phyloP scores from a whole-genome alignment of 2,329 filamentous ascomycete species.

The Penicillium sp. region DNA sequence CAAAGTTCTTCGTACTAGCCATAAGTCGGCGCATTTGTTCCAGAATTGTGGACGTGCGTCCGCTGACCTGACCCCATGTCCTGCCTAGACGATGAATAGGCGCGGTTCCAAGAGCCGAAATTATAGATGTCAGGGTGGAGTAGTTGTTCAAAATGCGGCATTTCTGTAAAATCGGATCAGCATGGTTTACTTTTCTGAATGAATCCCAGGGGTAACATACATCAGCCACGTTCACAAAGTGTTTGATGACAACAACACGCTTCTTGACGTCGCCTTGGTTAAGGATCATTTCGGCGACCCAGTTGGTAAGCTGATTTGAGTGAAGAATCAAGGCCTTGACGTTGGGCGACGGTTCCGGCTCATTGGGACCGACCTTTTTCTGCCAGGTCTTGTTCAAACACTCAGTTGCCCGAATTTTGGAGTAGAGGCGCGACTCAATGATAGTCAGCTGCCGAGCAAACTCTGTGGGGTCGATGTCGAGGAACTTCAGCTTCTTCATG shows the following conservation, averaged over 20 bases:
- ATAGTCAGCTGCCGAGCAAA: constrained; percentile 98
- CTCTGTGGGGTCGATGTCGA: constrained; percentile 93
- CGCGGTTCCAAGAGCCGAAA: constrained; percentile 89
- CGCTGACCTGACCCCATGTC: constrained; percentile 91
- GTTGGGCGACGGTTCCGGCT: constrained; percentile 79
- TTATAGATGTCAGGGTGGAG: constrained; percentile 95
- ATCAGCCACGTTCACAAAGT: constrained; percentile 94
- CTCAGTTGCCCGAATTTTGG: constrained; percentile 92
- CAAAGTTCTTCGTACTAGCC: constrained; percentile 97
- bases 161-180: constrained; percentile 60
- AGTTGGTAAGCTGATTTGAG: constrained; percentile 98
- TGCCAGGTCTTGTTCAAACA: constrained; percentile 99
- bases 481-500: constrained; percentile 98
- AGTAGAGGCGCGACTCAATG: constrained; percentile 90
- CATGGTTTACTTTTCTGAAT: background rate
- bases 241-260: constrained; percentile 94
- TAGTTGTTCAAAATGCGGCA: constrained; percentile 93
- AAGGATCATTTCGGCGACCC: constrained; percentile 98
- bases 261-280: constrained; percentile 94
- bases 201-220: constrained; percentile 49
- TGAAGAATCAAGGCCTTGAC: constrained; percentile 96
- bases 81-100: constrained; percentile 90
- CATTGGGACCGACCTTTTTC: constrained; percentile 77
- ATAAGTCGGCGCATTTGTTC: constrained; percentile 93
- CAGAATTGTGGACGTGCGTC: constrained; percentile 73